Base-by-base conservation (phyloP, 805 yeast genomes). In the Wickerhamiella siamensis region DNA sequence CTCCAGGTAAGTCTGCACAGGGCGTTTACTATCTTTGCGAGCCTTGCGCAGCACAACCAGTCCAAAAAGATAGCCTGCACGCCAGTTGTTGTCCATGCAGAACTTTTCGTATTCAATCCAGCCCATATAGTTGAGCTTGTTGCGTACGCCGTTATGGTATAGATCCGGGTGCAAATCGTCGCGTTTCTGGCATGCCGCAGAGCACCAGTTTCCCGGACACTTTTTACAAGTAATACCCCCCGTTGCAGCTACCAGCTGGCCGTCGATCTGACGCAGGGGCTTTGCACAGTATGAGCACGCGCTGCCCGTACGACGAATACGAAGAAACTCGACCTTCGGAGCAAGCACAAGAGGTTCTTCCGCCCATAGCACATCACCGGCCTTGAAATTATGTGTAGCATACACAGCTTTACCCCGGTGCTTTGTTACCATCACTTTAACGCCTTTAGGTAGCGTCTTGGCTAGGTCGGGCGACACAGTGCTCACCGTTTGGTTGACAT, bases 241-340 rank as follows among this genome's bases (percentile, higher is more conserved):
- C 2, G 40, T 15, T 3, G 43, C 39, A 33, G 43, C 58, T 50
- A 54, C 47, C 15, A 46, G 53, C 26, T 42, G 39, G 36, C 54
- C 54, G 12, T 51, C 53, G 4, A 46, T 38, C 1, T 43, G 39
- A 31, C 58, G 61, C 31, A 77, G 59, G 2, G 76, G 60, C 36
- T 69, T 67, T 0, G 86, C 83, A 63, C 94, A 83, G 53, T 71
- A 69, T 1, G 83, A 65, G 57, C 94, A 83, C 3, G 83, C 81
- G 50, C 72, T 72, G 0, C 86, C 82, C 17, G 58, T 54, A 36
- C 70, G 64, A 50, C 80, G 72, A 44, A 80, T 60, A 31, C 71
- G 67, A 36, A 75, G 60, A 50, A 77, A 74, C 14, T 79, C 83
- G 47, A 82, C 63, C 2, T 80, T 83, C 2, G 88, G 83, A 1